A percentile compares a stretch with the other conserved stretches of the same genome.
Evolutionary conservation across 306 rosid species (phyloP).

Genomic region (Vigna hirtella): DNA sequence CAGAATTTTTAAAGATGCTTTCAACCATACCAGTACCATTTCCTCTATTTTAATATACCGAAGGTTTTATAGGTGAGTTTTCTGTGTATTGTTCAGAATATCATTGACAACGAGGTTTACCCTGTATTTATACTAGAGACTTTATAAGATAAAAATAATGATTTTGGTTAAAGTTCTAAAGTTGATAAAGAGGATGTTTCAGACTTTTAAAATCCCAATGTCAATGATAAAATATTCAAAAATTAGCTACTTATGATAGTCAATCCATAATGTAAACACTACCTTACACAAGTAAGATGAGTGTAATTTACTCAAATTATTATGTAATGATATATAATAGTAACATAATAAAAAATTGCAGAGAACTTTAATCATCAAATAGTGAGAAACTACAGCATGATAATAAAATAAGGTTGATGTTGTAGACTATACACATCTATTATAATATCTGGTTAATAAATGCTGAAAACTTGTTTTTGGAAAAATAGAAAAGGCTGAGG

Average conservation of each 20-base stretch:
- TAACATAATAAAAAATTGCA: neutral
- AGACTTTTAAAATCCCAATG: neutral
- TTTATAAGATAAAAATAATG: neutral
- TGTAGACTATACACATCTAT: neutral
- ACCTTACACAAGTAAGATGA: neutral
- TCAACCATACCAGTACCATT: neutral
- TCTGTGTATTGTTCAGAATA: neutral
- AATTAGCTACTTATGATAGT: neutral
- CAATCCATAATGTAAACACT: neutral
- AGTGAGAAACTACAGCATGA: neutral
- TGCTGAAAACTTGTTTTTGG: constrained; percentile 40
- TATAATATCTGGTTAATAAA: constrained; percentile 35
- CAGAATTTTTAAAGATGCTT: neutral
- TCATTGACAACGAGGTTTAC: neutral
- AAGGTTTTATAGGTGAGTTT: neutral
- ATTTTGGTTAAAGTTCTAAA: constrained; percentile 4
- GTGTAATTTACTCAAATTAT: neutral
- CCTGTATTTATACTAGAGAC: neutral
- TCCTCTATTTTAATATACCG: neutral
- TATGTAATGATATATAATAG: neutral
- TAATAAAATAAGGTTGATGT: neutral
- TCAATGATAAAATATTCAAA: neutral
- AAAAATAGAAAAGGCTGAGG: constrained; percentile 12
- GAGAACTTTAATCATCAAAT: neutral
- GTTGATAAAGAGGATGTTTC: neutral